phyloP scores from a whole-genome alignment of 305 asterid species.

The Solanum hybrid region DNA sequence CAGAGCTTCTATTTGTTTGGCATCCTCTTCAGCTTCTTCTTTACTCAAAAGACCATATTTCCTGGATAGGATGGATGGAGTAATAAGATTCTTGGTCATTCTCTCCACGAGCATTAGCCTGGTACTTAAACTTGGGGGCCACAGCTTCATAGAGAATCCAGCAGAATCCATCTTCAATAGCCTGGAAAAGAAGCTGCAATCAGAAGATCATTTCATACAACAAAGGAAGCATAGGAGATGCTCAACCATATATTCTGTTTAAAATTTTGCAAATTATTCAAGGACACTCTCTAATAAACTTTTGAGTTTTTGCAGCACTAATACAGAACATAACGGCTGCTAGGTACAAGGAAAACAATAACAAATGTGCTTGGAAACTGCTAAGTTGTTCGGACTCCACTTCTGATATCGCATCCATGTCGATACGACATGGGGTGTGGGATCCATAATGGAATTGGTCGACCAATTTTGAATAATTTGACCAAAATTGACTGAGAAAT shows the following conservation, averaged over 20 bases:
- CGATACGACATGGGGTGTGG: neutral
- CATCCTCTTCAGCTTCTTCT: slow-evolving; percentile 71
- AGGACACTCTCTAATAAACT: neutral
- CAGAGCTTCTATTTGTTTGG: slow-evolving; percentile 58
- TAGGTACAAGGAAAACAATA: neutral
- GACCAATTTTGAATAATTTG: neutral
- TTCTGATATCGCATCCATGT: neutral
- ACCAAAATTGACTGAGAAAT: neutral
- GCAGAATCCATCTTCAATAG: slow-evolving; percentile 45
- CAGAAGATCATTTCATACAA: neutral
- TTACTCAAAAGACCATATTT: slow-evolving; percentile 69
- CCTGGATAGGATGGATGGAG: slow-evolving; percentile 84
- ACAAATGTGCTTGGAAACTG: neutral
- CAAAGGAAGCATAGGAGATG: neutral
- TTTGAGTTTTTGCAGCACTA: neutral
- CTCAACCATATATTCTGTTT: neutral
- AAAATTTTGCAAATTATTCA: neutral
- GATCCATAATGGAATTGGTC: neutral
- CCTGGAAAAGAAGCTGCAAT: slow-evolving; percentile 18
- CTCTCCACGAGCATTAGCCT: slow-evolving; percentile 66
- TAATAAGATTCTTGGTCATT: slow-evolving; percentile 66
- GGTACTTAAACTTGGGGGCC: slow-evolving; percentile 75
- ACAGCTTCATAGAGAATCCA: slow-evolving; percentile 44
- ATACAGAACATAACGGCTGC: neutral
- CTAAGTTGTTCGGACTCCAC: neutral